Evolutionary conservation across 441 rosid genomes (phyloP).

Genomic region (Eugenia klotzschiana): DNA sequence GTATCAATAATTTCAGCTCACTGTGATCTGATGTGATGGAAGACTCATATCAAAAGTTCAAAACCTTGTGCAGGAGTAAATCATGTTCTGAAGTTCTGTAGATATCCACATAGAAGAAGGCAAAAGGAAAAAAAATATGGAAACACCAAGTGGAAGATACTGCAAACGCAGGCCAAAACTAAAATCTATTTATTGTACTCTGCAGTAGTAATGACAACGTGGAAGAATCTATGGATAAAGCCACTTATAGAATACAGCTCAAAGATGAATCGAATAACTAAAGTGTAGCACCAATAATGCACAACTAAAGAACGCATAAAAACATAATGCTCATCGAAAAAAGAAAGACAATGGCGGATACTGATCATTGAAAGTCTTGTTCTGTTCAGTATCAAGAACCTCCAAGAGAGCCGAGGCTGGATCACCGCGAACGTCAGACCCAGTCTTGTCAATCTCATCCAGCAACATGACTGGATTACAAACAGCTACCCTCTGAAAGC

Average conservation of each 20-base stretch:
- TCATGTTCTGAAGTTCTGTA: background rate
- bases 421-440: constrained; percentile 97
- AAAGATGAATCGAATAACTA: background rate
- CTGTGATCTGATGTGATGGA: background rate
- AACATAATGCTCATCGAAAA: background rate
- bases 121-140: background rate
- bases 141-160: background rate
- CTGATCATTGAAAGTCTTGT: constrained; percentile 88
- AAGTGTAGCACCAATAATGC: background rate
- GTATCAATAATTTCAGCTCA: background rate
- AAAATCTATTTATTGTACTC: background rate
- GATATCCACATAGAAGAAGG: background rate
- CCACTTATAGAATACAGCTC: background rate
- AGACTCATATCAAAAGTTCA: background rate
- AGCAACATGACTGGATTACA: constrained; percentile 95
- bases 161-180: background rate
- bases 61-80: background rate
- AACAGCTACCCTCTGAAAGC: constrained; percentile 67
- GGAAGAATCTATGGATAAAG: background rate
- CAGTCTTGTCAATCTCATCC: constrained; percentile 98
- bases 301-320: background rate
- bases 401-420: constrained; percentile 97
- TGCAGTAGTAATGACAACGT: background rate
- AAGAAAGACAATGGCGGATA: constrained; percentile 40
- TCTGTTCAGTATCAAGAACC: constrained; percentile 99